These are phyloP conservation scores for Acacia confusa DNA, from an alignment of 306 rosid genomes.

Conservation along the genomic window DNA sequence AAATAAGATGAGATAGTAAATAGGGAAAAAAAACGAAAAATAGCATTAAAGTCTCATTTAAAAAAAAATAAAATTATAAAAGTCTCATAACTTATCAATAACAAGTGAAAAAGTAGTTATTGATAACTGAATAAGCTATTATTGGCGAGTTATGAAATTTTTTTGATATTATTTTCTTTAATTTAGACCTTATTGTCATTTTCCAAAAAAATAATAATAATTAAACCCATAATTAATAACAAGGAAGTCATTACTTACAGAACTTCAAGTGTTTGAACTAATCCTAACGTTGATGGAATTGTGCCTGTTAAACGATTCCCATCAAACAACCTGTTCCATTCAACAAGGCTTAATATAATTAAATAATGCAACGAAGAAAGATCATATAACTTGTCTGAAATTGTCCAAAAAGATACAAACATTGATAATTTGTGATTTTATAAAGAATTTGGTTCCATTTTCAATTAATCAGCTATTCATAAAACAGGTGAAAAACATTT, in stretches of 20 bases:
- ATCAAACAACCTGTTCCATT: constrained; percentile 69
- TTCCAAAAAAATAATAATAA: not conserved
- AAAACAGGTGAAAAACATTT: not conserved
- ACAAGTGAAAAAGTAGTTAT: no score
- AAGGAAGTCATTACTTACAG: constrained; percentile 71
- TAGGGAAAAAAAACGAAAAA: no score
- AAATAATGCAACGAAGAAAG: not conserved
- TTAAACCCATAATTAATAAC: not conserved
- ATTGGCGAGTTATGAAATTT: no score
- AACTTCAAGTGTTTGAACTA: constrained; percentile 82
- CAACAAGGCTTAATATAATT: not conserved
- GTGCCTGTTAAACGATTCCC: constrained; percentile 64
- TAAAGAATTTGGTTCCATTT: not conserved
- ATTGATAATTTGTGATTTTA: not conserved
- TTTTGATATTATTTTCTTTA: no score
- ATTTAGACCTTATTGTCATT: no score
- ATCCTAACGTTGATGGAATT: constrained; percentile 73
- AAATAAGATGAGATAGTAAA: not conserved
- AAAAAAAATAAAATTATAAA: no score
- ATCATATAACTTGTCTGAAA: not conserved
- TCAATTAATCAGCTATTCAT: not conserved
- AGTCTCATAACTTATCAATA: no score
- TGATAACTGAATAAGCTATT: no score
- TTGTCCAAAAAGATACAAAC: not conserved
- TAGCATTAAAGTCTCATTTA: no score